Percentiles rank a stretch among this genome's conserved stretches.
These are phyloP conservation scores for Graphilbum ipis-grandicollis DNA, from an alignment of 2,329 filamentous ascomycete genomes.

Conservation along the genomic window DNA sequence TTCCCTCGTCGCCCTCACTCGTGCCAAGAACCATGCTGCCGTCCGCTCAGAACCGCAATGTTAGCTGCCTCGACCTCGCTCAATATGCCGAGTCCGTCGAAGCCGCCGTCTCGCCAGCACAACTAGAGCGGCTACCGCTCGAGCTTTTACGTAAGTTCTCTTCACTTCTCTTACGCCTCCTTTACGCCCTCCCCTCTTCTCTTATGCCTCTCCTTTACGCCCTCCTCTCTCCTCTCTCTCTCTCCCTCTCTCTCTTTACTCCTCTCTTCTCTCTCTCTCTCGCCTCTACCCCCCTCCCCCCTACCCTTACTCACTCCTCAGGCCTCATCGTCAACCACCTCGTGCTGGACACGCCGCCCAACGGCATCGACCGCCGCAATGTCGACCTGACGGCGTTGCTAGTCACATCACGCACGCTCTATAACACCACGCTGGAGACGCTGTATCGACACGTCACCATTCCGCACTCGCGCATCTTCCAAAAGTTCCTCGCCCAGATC, in stretches of 20 bases:
- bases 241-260: no score
- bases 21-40: no score
- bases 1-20: not conserved
- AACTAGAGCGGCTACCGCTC: slow-evolving; percentile 47
- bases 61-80: no score
- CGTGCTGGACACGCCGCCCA: slow-evolving; percentile 55
- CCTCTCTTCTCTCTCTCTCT: not conserved
- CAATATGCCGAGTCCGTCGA: not conserved
- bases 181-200: no score
- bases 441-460: slow-evolving; percentile 69
- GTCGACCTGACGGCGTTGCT: slow-evolving; percentile 62
- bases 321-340: slow-evolving; percentile 60
- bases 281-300: no score
- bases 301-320: slow-evolving; percentile 16
- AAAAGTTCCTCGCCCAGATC: slow-evolving; percentile 60
- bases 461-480: slow-evolving; percentile 68
- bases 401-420: slow-evolving; percentile 56
- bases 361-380: slow-evolving; percentile 60
- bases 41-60: not conserved
- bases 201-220: no score
- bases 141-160: slow-evolving; percentile 50
- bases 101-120: slow-evolving; percentile 1
- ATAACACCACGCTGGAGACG: slow-evolving; percentile 55
- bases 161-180: no score
- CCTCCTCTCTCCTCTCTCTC: no score